Conservation (phyloP, 257 asterid species). For the Nicotiana obtusifolia region DNA sequence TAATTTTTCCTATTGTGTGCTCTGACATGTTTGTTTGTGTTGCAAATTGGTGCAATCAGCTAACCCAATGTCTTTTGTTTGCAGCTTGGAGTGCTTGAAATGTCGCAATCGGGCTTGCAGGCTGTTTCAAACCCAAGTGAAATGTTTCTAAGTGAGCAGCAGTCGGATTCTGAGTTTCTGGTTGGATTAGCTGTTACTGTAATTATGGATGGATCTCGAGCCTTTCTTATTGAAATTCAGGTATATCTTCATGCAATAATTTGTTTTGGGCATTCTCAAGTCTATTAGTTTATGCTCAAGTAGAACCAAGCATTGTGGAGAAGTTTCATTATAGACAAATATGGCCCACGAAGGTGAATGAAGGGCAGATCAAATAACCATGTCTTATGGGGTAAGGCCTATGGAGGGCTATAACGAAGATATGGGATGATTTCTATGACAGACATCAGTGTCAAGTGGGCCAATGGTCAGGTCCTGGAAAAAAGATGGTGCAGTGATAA, state of each 20-base stretch:
- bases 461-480: not conserved
- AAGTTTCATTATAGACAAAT: not conserved
- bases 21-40: not conserved
- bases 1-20: not conserved
- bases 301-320: not conserved
- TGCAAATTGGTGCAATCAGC: not conserved
- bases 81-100: conserved; percentile 92
- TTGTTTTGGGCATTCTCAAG: not conserved
- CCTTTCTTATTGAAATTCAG: conserved; percentile 87
- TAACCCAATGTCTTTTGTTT: conserved; percentile 15
- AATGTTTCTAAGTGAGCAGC: conserved; percentile 76
- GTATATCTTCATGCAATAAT: conserved; percentile 20
- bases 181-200: conserved; percentile 93
- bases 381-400: not conserved
- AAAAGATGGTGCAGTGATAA: not conserved
- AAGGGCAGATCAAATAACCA: not conserved
- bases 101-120: conserved; percentile 69
- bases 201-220: conserved; percentile 82
- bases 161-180: conserved; percentile 67
- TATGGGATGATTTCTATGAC: not conserved
- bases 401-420: not conserved
- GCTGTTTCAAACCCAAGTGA: conserved; percentile 82
- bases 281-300: not conserved
- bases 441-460: not conserved
- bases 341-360: not conserved